Percentiles rank a stretch among this genome's conserved stretches.
phyloP scores from a whole-genome alignment of 352 stramenopile species.

The Phytopythium mirpurense region DNA sequence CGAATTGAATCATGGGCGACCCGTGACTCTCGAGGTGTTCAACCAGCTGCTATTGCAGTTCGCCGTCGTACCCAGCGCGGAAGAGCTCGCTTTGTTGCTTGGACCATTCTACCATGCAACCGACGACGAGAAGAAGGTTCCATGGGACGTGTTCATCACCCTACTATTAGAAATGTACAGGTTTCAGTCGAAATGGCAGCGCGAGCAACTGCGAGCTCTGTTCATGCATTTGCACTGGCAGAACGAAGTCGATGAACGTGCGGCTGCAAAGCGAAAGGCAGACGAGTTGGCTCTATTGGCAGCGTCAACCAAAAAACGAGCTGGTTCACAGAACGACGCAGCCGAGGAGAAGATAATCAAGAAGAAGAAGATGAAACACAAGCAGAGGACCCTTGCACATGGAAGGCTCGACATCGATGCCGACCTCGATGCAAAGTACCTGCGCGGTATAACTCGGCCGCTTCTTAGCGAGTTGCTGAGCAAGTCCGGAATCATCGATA shows the following conservation, averaged over 20 bases:
- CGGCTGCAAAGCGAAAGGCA: conserved; percentile 6
- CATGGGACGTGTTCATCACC: conserved; percentile 39
- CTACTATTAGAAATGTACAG: conserved; percentile 41
- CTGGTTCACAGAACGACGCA: not conserved
- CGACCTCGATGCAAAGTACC: conserved; percentile 21
- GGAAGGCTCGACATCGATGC: conserved; percentile 3
- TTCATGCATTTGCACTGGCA: conserved; percentile 40
- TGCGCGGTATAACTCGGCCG: conserved; percentile 30
- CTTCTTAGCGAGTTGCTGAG: conserved; percentile 34
- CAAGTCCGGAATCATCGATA: conserved; percentile 26
- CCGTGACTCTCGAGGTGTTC: conserved; percentile 46
- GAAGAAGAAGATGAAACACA: conserved; percentile 23
- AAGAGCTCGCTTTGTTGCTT: conserved; percentile 29
- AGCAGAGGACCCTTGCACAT: conserved; percentile 9
- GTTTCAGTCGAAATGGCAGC: conserved; percentile 41
- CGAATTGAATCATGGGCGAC: conserved; percentile 20
- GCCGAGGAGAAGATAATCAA: conserved; percentile 1
- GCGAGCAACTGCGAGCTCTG: conserved; percentile 29
- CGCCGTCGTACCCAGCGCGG: conserved; percentile 13
- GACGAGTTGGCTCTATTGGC: conserved; percentile 13
- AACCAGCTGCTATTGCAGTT: conserved; percentile 45
- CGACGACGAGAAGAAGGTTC: conserved; percentile 51
- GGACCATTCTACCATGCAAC: conserved; percentile 47
- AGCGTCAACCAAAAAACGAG: conserved; percentile 5
- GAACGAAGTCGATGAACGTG: conserved; percentile 13